A percentile compares a stretch with the other conserved stretches of the same genome.
These are phyloP conservation scores for Ochromonas danica DNA, from an alignment of 108 stramenopile species.

Conservation along the genomic window DNA sequence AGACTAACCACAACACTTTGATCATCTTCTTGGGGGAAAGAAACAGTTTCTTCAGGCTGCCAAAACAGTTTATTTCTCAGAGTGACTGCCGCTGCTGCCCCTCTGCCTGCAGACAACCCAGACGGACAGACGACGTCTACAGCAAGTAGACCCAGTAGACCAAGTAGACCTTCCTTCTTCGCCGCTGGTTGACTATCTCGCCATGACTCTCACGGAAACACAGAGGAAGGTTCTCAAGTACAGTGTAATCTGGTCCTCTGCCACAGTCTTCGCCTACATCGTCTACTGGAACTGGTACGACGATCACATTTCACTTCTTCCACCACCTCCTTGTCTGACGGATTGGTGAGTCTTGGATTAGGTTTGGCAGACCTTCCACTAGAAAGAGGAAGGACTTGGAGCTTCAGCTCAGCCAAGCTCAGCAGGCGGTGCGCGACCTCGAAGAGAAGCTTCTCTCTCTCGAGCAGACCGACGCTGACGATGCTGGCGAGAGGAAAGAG, in stretches of 20 bases:
- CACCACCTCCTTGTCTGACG: neutral
- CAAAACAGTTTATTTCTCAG: too few species aligned
- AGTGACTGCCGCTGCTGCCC: too few species aligned
- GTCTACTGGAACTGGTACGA: neutral
- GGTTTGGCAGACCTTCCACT: neutral
- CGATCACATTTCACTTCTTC: neutral
- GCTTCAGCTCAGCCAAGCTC: neutral
- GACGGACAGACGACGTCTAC: too few species aligned
- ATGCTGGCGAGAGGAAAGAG: slow-evolving; percentile 9
- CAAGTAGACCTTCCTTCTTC: too few species aligned
- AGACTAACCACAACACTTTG: too few species aligned
- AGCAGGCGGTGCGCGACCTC: slow-evolving; percentile 11
- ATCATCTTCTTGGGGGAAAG: too few species aligned
- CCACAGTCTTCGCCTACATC: neutral
- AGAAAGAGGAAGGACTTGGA: neutral
- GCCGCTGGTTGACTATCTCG: too few species aligned
- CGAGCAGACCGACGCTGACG: neutral
- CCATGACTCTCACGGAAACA: too few species aligned
- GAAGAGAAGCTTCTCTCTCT: slow-evolving; percentile 32
- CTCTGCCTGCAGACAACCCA: too few species aligned
- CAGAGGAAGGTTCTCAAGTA: neutral
- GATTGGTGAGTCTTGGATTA: neutral
- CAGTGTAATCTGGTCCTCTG: neutral
- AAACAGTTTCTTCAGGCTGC: too few species aligned
- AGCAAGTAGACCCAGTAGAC: too few species aligned